Evolutionary conservation across 495 filamentous ascomycete species (phyloP).

Genomic region (Mytilinidion resinicola): DNA sequence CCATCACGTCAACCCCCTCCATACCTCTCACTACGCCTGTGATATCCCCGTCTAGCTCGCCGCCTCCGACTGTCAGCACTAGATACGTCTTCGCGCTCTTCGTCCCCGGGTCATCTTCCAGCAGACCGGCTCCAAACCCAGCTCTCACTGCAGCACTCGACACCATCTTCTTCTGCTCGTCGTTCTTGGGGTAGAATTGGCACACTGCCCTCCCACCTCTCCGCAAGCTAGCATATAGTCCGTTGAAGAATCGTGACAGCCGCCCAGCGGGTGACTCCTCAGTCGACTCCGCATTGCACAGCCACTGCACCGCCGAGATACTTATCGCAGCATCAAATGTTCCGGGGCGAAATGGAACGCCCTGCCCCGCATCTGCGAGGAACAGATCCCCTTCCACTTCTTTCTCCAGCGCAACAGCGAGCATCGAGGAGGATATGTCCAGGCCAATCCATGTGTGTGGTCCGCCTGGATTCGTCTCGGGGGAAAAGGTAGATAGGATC

Average conservation of each 20-base stretch:
- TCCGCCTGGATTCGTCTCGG: slow-evolving; percentile 56
- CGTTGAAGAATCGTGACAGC: slow-evolving; percentile 79
- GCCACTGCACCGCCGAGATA: slow-evolving; percentile 93
- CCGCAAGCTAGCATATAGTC: slow-evolving; percentile 76
- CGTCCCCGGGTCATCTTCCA: slow-evolving; percentile 92
- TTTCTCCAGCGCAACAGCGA: slow-evolving; percentile 82
- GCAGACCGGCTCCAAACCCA: slow-evolving; percentile 87
- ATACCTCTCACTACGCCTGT: slow-evolving; percentile 78
- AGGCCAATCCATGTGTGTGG: slow-evolving; percentile 92
- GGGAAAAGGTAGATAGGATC: slow-evolving; percentile 64
- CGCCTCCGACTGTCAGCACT: slow-evolving; percentile 86
- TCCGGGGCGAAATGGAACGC: slow-evolving; percentile 87
- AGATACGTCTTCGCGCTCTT: slow-evolving; percentile 92
- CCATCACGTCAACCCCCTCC: slow-evolving; percentile 80
- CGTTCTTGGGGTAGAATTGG: slow-evolving; percentile 97
- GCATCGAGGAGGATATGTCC: slow-evolving; percentile 90
- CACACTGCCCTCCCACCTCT: slow-evolving; percentile 88
- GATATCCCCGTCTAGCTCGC: slow-evolving; percentile 68
- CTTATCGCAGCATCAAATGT: slow-evolving; percentile 92
- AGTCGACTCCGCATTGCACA: slow-evolving; percentile 88
- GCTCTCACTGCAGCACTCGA: slow-evolving; percentile 80
- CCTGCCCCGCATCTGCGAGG: slow-evolving; percentile 90
- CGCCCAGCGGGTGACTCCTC: slow-evolving; percentile 73
- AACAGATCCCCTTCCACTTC: slow-evolving; percentile 90
- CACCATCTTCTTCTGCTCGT: slow-evolving; percentile 85